Percentiles rank a stretch among this genome's conserved stretches.
phyloP scores from a whole-genome alignment of 2,329 filamentous ascomycete species.

The Microcyclosporella mali region DNA sequence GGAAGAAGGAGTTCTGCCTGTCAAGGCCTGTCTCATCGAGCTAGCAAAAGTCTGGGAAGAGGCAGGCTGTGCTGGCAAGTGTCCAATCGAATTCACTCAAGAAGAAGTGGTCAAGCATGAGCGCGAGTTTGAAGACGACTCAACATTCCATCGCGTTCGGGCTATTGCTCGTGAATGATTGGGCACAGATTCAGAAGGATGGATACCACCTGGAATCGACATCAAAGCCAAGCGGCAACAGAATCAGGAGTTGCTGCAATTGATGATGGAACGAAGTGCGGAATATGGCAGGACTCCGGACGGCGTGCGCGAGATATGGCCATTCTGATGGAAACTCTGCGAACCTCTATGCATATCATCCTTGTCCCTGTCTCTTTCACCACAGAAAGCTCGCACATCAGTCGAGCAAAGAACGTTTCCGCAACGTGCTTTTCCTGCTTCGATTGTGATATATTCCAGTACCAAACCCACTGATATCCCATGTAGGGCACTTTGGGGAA shows the following conservation, averaged over 20 bases:
- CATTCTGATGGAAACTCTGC: no score
- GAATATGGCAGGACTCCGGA: slow-evolving; percentile 3
- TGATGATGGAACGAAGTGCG: slow-evolving; percentile 3
- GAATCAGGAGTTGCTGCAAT: slow-evolving; percentile 4
- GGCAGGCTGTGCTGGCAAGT: not conserved
- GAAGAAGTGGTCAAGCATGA: slow-evolving; percentile 4
- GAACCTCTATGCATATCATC: no score
- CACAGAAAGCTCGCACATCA: no score
- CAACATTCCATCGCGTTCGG: not conserved
- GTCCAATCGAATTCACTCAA: slow-evolving; percentile 3
- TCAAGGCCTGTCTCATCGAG: slow-evolving; percentile 7
- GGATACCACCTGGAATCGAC: slow-evolving; percentile 5
- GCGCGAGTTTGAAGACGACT: slow-evolving; percentile 6
- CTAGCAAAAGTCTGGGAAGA: slow-evolving; percentile 6
- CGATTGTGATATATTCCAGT: no score
- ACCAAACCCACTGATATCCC: no score
- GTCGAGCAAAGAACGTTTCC: no score
- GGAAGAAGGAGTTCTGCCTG: slow-evolving; percentile 6
- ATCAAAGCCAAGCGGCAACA: slow-evolving; percentile 2
- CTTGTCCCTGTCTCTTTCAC: no score
- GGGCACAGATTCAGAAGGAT: slow-evolving; percentile 8
- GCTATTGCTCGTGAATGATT: slow-evolving; percentile 4
- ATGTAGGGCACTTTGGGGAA: no score
- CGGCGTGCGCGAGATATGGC: slow-evolving; percentile 3
- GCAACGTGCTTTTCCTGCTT: no score